phyloP scores from a whole-genome alignment of 2,329 filamentous ascomycete species.

The Arthrobotrys sinensis region DNA sequence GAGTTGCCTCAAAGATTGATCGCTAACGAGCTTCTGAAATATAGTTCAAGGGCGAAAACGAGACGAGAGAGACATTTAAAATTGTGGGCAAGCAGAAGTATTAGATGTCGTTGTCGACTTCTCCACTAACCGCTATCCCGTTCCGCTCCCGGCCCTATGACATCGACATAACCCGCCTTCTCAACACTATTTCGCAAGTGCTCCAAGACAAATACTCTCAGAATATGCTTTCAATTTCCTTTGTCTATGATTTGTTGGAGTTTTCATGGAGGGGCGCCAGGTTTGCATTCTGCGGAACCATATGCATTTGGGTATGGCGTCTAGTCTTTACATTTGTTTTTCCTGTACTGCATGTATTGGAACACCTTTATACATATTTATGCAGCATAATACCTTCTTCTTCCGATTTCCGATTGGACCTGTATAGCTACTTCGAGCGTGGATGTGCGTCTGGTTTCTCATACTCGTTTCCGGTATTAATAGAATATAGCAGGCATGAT shows the following conservation, averaged over 20 bases:
- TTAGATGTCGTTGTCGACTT: conserved; percentile 64
- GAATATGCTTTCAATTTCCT: conserved; percentile 14
- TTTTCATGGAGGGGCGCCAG: conserved; percentile 27
- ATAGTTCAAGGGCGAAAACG: conserved; percentile 71
- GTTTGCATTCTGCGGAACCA: conserved; percentile 34
- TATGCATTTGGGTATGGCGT: conserved; percentile 61
- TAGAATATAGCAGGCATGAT: conserved; percentile 25
- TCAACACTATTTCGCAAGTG: neutral
- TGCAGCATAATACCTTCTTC: conserved; percentile 29
- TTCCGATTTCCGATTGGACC: neutral
- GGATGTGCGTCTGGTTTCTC: conserved; percentile 22
- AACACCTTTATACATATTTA: conserved; percentile 18
- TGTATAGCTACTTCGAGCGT: conserved; percentile 36
- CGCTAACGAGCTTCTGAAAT: conserved; percentile 39
- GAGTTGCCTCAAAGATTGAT: neutral
- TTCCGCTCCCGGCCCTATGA: neutral
- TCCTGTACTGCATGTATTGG: conserved; percentile 9
- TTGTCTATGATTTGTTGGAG: conserved; percentile 33
- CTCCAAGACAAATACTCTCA: conserved; percentile 4
- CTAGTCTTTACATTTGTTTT: conserved; percentile 17
- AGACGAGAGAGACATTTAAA: conserved; percentile 73
- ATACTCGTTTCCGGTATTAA: neutral
- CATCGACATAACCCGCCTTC: neutral
- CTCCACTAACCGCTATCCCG: neutral
- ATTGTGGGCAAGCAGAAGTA: conserved; percentile 72